phyloP scores from a whole-genome alignment of 345 rosid species.

The Euphorbia tirucalli region DNA sequence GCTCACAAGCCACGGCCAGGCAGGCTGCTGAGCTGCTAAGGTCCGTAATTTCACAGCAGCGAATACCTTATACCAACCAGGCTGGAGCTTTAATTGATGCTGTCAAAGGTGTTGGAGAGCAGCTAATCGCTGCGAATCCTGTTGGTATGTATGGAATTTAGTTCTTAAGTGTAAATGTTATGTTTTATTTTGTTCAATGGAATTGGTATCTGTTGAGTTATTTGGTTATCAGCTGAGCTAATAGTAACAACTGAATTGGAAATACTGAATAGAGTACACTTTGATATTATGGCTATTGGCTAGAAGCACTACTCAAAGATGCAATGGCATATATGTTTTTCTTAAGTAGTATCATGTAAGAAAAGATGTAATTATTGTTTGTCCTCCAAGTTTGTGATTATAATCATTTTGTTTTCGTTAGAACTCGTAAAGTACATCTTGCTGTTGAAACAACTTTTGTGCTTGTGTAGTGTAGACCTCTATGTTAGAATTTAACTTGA shows the following conservation, averaged over 20 bases:
- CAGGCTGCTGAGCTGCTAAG: slow-evolving; percentile 80
- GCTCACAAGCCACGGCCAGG: slow-evolving; percentile 90
- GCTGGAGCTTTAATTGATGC: slow-evolving; percentile 85
- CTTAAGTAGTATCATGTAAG: neutral
- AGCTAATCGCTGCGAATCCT: slow-evolving; percentile 85
- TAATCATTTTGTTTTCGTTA: neutral
- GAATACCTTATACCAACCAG: slow-evolving; percentile 77
- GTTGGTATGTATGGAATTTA: slow-evolving; percentile 49
- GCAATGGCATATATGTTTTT: neutral
- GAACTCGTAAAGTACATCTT: neutral
- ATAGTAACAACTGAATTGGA: neutral
- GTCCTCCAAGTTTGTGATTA: neutral
- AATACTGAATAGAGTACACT: neutral
- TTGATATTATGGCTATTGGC: neutral
- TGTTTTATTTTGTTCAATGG: neutral
- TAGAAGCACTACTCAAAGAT: neutral
- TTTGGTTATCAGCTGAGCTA: neutral
- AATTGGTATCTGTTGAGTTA: neutral
- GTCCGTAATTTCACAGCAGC: slow-evolving; percentile 83
- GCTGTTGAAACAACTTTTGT: neutral
- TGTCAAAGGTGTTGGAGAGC: slow-evolving; percentile 71
- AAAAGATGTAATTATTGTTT: neutral
- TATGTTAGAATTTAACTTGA: neutral
- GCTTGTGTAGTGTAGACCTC: neutral
- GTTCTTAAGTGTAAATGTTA: neutral